phyloP scores from a whole-genome alignment of 2,329 filamentous ascomycete species.

The Hansfordia pulvinata region DNA sequence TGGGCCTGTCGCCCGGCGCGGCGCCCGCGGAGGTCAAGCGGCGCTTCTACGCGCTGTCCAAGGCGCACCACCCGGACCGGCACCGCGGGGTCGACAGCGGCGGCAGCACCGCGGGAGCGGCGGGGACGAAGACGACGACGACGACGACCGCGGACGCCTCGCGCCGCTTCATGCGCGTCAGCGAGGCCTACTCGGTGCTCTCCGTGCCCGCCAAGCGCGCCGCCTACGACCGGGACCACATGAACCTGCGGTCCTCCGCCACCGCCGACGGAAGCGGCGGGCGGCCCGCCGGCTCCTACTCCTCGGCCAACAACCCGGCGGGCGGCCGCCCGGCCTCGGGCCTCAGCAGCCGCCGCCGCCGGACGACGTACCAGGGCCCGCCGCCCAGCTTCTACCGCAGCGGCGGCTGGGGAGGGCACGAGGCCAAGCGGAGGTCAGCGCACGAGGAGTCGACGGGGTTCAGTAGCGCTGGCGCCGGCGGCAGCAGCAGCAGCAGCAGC shows the following conservation, averaged over 20 bases:
- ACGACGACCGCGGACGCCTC: constrained; percentile 56
- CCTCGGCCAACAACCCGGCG: constrained; percentile 43
- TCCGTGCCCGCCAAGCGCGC: constrained; percentile 60
- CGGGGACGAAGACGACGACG: too few relatives aligned
- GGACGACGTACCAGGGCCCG: constrained; percentile 68
- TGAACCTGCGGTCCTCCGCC: constrained; percentile 22
- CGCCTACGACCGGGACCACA: constrained; percentile 64
- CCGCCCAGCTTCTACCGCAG: constrained; percentile 79
- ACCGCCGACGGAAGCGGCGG: constrained; percentile 16
- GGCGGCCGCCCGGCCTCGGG: constrained; percentile 71
- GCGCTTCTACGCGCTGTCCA: constrained; percentile 83
- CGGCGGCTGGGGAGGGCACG: constrained; percentile 62
- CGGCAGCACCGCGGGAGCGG: too few relatives aligned
- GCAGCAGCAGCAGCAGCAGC: constrained; percentile 6
- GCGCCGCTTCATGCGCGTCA: constrained; percentile 68
- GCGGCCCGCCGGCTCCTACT: constrained; percentile 31
- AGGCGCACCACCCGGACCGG: constrained; percentile 82
- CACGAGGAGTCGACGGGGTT: constrained; percentile 23
- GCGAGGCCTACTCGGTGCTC: constrained; percentile 71
- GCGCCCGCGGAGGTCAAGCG: constrained; percentile 71
- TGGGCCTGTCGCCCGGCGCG: constrained; percentile 59
- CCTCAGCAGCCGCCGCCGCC: constrained; percentile 60
- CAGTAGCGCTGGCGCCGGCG: constrained; percentile 1
- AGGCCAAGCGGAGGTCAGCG: constrained; percentile 41
- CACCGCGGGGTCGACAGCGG: too few relatives aligned